Evolutionary conservation across 2,329 filamentous ascomycete genomes (phyloP), one percentile per base, ranked within the genome.

Genomic region (Penicillium hordei): DNA sequence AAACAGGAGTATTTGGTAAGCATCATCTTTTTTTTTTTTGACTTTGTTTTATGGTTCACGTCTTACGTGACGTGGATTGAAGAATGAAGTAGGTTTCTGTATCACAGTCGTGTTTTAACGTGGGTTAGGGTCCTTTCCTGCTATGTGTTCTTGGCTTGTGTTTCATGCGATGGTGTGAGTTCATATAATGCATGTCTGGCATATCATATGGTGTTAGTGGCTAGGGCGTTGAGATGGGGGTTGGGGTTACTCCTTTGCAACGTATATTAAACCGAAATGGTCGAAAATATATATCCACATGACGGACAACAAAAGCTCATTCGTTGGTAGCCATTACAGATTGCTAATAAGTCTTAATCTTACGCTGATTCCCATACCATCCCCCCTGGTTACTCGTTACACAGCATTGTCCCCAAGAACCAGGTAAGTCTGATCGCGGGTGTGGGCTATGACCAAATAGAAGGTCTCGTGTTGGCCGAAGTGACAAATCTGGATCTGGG

Each of bases 81-180:
- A 21, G 38, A 31, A 33, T 6, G 39, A 17, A n/a, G 34, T 43
- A 12, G 21, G 12, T 33, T 39, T 49, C 38, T 53, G 55, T 57
- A 15, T 31, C 9, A 57, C 55, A 8, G 34, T 13, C 7, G 15
- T 53, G 55, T 57, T 57, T 57, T 36, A 53, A 39, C 40, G 34
- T 36, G 34, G 25, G 27, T 46, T 9, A 7, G 42, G 23, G 7
- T 31, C 19, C 19, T 49, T 52, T 34, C 25, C 23, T 31, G 8
- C n/a, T 39, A 40, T 29, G 8, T 45, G 3, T 6, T 17, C 40
- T 56, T 39, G 31, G 39, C 31, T 38, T 52, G 7, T 36, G 49
- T 52, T 48, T 57, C 40, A 40, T 48, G 34, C 8, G 13, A 33
- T 55, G 34, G 17, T 55, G 34, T 27, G 8, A 12, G 25, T 48